These are phyloP conservation scores for Pleomassaria siparia DNA, from an alignment of 2,329 filamentous ascomycete genomes.

Conservation along the genomic window DNA sequence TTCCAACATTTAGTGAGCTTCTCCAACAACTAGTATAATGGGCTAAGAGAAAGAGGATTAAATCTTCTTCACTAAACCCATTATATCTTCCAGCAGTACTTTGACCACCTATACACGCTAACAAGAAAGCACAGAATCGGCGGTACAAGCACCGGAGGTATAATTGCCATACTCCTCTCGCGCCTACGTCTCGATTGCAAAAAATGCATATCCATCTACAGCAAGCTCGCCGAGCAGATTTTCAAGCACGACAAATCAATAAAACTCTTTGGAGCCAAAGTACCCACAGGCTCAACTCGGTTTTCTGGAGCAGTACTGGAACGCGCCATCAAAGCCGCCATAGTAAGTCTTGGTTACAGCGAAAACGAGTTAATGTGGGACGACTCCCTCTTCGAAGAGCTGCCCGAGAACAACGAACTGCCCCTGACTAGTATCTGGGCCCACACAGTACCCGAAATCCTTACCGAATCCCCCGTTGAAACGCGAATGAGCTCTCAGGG, in stretches of 20 bases:
- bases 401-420: conserved; percentile 28
- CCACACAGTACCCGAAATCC: conserved; percentile 20
- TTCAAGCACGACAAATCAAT: conserved; percentile 43
- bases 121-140: conserved; percentile 26
- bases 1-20: no score
- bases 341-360: conserved; percentile 34
- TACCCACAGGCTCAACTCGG: conserved; percentile 38
- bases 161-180: conserved; percentile 45
- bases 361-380: conserved; percentile 46
- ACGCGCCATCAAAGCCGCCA: conserved; percentile 38
- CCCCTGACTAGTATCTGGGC: conserved; percentile 40
- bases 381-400: conserved; percentile 42
- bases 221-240: conserved; percentile 39
- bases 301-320: conserved; percentile 42
- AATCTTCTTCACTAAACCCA: no score
- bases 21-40: no score
- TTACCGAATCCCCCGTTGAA: conserved; percentile 30
- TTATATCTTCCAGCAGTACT: no score
- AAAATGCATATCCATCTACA: conserved; percentile 42
- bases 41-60: no score
- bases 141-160: conserved; percentile 44
- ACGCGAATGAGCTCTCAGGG: conserved; percentile 21
- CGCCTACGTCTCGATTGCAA: conserved; percentile 40
- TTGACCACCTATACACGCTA: neutral
- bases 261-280: conserved; percentile 37